These are phyloP conservation scores for Lactarius tabidus DNA, from an alignment of 768 basidiomycete species.

Conservation along the genomic window DNA sequence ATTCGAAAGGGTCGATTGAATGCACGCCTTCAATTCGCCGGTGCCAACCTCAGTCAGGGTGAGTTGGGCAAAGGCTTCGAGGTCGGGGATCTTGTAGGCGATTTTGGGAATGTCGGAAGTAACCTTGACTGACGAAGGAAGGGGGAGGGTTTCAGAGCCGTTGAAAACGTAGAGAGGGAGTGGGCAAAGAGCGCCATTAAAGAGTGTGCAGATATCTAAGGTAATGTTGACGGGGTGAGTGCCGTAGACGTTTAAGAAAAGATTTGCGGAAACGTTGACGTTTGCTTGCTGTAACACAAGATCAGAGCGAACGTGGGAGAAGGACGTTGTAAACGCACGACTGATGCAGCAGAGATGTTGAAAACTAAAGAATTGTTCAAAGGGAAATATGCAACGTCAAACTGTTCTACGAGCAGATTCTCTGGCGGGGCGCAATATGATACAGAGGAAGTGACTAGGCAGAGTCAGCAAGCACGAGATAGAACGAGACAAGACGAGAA, in stretches of 20 bases:
- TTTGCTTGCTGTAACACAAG: constrained; percentile 51
- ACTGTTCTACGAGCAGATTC: constrained; percentile 72
- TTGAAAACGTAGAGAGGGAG: constrained; percentile 82
- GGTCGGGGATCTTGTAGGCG: constrained; percentile 83
- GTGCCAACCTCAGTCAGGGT: constrained; percentile 65
- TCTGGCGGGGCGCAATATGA: constrained; percentile 83
- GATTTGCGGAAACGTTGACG: constrained; percentile 76
- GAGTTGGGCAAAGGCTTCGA: constrained; percentile 85
- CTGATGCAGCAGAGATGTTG: constrained; percentile 82
- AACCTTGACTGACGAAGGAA: constrained; percentile 59
- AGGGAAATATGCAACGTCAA: constrained; percentile 68
- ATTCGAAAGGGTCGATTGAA: constrained; percentile 90
- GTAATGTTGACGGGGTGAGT: constrained; percentile 77
- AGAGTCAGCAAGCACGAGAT: constrained; percentile 17
- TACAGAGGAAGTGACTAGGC: constrained; percentile 77
- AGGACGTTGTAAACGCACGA: constrained; percentile 48
- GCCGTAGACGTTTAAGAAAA: constrained; percentile 87
- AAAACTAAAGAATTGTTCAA: constrained; percentile 73
- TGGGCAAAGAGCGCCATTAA: constrained; percentile 79
- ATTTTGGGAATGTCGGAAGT: constrained; percentile 63
- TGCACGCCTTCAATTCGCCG: constrained; percentile 75
- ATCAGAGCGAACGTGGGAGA: constrained; percentile 23
- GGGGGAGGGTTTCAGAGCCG: constrained; percentile 65
- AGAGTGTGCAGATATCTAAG: constrained; percentile 78
- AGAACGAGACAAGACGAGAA: constrained; percentile 25